These are phyloP conservation scores for Naganishia vishniacii DNA, from an alignment of 768 basidiomycete genomes.

Conservation along the genomic window DNA sequence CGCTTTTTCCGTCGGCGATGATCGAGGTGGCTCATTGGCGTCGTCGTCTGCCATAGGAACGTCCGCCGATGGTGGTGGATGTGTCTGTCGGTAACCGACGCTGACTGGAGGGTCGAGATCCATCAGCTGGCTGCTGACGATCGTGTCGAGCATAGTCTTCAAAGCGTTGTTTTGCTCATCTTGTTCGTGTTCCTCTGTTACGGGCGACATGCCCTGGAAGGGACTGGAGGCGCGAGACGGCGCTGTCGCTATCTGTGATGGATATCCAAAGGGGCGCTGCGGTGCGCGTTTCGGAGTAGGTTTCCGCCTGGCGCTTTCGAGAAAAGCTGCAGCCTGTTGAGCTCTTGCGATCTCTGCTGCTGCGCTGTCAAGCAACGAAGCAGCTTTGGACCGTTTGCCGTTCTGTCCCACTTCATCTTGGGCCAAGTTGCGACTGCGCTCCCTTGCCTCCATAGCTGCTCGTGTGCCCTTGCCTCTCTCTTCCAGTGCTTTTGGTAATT, in stretches of 20 bases:
- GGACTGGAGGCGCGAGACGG: background rate
- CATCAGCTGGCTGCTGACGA: conserved; percentile 8
- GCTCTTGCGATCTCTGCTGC: conserved; percentile 14
- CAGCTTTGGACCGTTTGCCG: background rate
- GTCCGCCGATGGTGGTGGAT: background rate
- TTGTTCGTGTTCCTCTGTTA: background rate
- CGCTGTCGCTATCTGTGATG: background rate
- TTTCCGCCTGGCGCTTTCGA: conserved; percentile 2
- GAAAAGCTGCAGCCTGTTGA: conserved; percentile 11
- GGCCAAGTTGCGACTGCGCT: background rate
- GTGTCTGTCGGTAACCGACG: background rate
- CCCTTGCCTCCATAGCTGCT: conserved; percentile 3
- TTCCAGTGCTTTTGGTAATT: background rate
- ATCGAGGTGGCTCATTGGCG: too few relatives aligned
- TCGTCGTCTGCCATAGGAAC: too few relatives aligned
- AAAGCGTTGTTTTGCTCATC: background rate
- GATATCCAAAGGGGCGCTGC: background rate
- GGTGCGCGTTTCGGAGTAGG: background rate
- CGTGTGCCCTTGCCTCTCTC: conserved; percentile 10
- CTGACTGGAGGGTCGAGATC: background rate
- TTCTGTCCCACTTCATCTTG: background rate
- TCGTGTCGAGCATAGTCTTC: conserved; percentile 9
- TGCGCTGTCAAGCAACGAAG: conserved; percentile 3
- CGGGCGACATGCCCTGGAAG: background rate
- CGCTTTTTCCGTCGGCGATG: too few relatives aligned